Percentiles rank a stretch among this genome's conserved stretches.
Evolutionary conservation across 2,329 filamentous ascomycete species (phyloP).

Genomic region (Exophiala sideris): DNA sequence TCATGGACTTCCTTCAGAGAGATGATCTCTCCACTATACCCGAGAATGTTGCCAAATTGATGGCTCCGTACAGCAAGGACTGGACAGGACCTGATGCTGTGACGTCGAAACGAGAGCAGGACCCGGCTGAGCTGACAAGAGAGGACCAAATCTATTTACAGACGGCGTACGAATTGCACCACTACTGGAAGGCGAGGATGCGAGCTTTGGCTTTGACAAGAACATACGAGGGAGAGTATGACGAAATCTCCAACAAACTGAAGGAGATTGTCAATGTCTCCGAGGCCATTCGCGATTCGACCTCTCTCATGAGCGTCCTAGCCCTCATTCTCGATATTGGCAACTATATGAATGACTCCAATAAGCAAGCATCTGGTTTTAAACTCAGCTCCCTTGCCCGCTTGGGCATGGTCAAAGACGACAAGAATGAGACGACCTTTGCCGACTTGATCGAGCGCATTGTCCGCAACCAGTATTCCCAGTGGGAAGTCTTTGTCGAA

Average conservation of each 20-base stretch:
- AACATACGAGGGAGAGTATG: constrained; percentile 83
- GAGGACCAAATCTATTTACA: constrained; percentile 95
- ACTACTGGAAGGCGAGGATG: constrained; percentile 99
- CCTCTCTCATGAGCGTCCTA: constrained; percentile 91
- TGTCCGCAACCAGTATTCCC: constrained; percentile 90
- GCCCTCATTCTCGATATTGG: constrained; percentile 95
- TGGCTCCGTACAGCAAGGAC: constrained; percentile 94
- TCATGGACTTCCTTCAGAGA: constrained; percentile 94
- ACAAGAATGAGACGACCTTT: constrained; percentile 96
- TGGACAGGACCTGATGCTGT: constrained; percentile 86
- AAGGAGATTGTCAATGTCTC: constrained; percentile 82
- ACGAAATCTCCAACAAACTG: constrained; percentile 82
- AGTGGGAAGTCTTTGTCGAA: constrained; percentile 84
- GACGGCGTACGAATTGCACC: constrained; percentile 89
- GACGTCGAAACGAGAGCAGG: constrained; percentile 74
- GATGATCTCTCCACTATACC: constrained; percentile 90
- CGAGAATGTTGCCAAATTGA: constrained; percentile 82
- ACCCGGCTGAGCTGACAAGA: constrained; percentile 81
- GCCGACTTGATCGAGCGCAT: constrained; percentile 95
- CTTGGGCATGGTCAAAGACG: constrained; percentile 96
- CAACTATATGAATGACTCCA: constrained; percentile 99
- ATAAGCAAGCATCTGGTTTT: constrained; percentile 97
- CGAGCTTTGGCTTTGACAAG: constrained; percentile 80
- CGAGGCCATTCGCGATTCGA: constrained; percentile 84
- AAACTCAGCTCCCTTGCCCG: constrained; percentile 92